Percentiles rank a stretch among this genome's conserved stretches.
Evolutionary conservation across 768 basidiomycete genomes (phyloP).

Genomic region (Podaxis carcinomalis): DNA sequence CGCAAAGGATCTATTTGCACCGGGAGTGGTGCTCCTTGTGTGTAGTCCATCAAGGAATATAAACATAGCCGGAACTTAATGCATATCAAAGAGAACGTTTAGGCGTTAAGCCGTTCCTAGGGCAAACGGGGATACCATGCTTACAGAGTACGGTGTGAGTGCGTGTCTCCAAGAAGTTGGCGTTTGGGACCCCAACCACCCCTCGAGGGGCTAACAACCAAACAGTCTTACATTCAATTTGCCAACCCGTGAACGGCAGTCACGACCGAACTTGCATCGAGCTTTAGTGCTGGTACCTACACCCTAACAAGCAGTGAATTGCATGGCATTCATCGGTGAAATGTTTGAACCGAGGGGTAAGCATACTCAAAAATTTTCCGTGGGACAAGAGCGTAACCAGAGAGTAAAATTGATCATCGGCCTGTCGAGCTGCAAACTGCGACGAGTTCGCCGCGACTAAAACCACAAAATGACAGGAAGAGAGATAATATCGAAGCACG

Average conservation of each 20-base stretch:
- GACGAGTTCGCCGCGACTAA: constrained; percentile 10
- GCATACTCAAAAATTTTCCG: background rate
- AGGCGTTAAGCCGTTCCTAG: constrained; percentile 9
- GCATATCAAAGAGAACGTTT: constrained; percentile 6
- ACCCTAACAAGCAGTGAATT: background rate
- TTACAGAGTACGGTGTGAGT: background rate
- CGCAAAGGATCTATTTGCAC: background rate
- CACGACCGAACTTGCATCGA: background rate
- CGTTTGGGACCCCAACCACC: constrained; percentile 6
- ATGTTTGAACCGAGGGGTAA: constrained; percentile 1
- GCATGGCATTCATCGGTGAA: background rate
- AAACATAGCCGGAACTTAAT: constrained; percentile 10
- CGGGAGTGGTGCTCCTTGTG: background rate
- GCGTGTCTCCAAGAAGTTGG: background rate
- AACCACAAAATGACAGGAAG: constrained; percentile 9
- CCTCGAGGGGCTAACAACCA: too few relatives aligned
- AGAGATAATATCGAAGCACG: constrained; percentile 2
- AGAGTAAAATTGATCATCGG: background rate
- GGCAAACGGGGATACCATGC: constrained; percentile 9
- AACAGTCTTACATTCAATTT: background rate
- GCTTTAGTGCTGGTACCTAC: background rate
- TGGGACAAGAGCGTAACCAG: background rate
- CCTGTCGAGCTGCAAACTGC: background rate
- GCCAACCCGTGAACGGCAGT: background rate
- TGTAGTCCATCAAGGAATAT: background rate